Percentiles rank a stretch among this genome's conserved stretches.
phyloP scores from a whole-genome alignment of 2,329 filamentous ascomycete genomes.

The Xylariaceae sp. region DNA sequence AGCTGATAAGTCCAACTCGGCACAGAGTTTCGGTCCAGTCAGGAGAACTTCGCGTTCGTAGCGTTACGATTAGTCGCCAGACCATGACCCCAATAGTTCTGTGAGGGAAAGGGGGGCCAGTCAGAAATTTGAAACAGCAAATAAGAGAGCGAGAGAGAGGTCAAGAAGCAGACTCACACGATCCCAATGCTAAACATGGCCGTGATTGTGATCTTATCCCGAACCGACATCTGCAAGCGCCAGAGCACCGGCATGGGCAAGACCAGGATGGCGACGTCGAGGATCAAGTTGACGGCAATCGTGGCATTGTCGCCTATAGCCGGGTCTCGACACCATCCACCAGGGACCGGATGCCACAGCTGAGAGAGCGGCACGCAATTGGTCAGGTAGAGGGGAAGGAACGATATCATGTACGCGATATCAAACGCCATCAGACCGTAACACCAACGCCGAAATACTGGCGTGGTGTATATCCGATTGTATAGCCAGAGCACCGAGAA shows the following conservation, averaged over 20 bases:
- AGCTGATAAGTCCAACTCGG: conserved; percentile 46
- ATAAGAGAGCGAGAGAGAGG: too few species aligned
- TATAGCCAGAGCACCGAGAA: conserved; percentile 44
- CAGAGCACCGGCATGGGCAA: conserved; percentile 52
- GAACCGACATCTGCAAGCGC: conserved; percentile 49
- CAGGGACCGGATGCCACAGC: conserved; percentile 41
- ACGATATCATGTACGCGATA: conserved; percentile 37
- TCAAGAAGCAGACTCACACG: conserved; percentile 36
- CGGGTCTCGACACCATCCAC: conserved; percentile 48
- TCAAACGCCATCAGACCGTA: conserved; percentile 36
- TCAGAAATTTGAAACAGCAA: neutral
- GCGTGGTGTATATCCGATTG: conserved; percentile 40
- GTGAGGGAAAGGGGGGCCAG: neutral
- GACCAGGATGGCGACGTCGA: conserved; percentile 47
- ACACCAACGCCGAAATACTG: conserved; percentile 37
- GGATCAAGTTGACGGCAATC: conserved; percentile 36
- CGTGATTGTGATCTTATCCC: conserved; percentile 45
- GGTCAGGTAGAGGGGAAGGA: conserved; percentile 42
- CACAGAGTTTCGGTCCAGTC: conserved; percentile 36
- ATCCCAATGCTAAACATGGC: conserved; percentile 44
- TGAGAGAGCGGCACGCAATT: conserved; percentile 42
- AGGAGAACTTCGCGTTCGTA: conserved; percentile 23
- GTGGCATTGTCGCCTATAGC: conserved; percentile 33
- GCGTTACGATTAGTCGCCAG: conserved; percentile 45
- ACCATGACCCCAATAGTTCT: conserved; percentile 49